Percentiles rank a stretch among this genome's conserved stretches.
Conservation (phyloP, 129 eudicot genomes). For the Escallonia rubra region DNA sequence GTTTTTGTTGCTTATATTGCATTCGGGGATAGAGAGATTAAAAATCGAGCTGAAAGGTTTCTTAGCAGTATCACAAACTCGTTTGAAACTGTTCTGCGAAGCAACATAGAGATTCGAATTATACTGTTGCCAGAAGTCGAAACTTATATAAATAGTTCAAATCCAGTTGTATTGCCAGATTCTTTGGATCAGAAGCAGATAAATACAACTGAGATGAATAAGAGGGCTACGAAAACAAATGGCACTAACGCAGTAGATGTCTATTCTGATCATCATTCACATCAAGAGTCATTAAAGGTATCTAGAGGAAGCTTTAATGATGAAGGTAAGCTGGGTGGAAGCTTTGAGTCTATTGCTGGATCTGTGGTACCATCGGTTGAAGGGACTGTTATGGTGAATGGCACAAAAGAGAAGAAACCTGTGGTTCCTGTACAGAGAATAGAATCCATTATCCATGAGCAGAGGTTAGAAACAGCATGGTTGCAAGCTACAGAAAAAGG, state of each 20-base stretch:
- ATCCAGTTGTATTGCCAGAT: slow-evolving; percentile 16
- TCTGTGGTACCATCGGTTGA: slow-evolving; percentile 14
- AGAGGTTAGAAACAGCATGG: slow-evolving; percentile 95
- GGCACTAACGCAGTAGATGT: slow-evolving; percentile 3
- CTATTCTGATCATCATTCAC: slow-evolving; percentile 14
- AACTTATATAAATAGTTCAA: slow-evolving; percentile 13
- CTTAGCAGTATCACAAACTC: slow-evolving; percentile 91
- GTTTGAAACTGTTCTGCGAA: slow-evolving; percentile 62
- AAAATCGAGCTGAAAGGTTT: slow-evolving; percentile 81
- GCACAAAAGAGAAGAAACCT: slow-evolving; percentile 36
- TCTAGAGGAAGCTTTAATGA: slow-evolving; percentile 39
- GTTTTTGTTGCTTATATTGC: slow-evolving; percentile 70
- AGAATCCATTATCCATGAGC: slow-evolving; percentile 85
- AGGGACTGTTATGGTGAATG: slow-evolving; percentile 21
- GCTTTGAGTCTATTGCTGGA: slow-evolving; percentile 1
- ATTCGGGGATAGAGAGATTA: slow-evolving; percentile 56
- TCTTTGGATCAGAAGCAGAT: slow-evolving; percentile 27
- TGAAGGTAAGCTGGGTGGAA: slow-evolving; percentile 19
- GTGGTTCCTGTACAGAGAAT: slow-evolving; percentile 76
- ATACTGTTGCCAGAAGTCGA: slow-evolving; percentile 43
- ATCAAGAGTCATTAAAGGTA: slow-evolving; percentile 23
- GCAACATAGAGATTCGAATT: slow-evolving; percentile 71
- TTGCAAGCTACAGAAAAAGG: slow-evolving; percentile 88
- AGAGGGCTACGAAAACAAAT: too few relatives aligned
- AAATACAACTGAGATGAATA: neutral